Base-by-base conservation (phyloP, 495 filamentous ascomycete species). In the Penicillium soppii region DNA sequence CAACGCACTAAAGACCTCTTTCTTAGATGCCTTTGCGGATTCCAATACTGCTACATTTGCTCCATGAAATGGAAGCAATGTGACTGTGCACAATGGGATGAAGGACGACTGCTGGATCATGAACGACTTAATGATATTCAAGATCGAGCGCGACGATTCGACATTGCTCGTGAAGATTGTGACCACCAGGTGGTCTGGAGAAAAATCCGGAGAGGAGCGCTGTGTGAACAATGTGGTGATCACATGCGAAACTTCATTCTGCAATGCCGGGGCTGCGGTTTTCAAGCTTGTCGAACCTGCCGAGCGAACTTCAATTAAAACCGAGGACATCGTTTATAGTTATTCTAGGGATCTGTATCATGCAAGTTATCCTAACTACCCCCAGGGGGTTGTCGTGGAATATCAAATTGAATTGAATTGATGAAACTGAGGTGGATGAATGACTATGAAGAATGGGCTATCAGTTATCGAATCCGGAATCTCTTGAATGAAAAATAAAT, bases 1-100 rank as follows among this genome's bases (percentile, higher is more conserved):
- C 23, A 12, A 32, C 36, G 41, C 17, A 35, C 13, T 16, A n/a
- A 1, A 17, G 21, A 15, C 15, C 43, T 17, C 19, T 9, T 35
- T 5, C 1, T 19, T 16, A 56, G 54, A 5, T 57, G 50, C 30
- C 51, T 50, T 10, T 65, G 58, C 23, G 26, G 53, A 1, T 39
- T 46, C 5, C 37, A 58, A 43, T 68, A 65, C 22, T 66, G 62
- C 29, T 68, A 68, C 17, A 20, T 38, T 3, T 67, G 61, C 29
- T 27, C 46, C 0, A 21, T 37, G 0, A 36, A 37, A 22, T 86
- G 82, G 80, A 76, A 76, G 49, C 72, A 53, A 0, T 86, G 81
- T 50, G 0, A 7, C 3, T 84, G 81, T 42, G 55, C 15, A 5
- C 50, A 67, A 13, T 80, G 72, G 68, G 44, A 72, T 13, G 73